Evolutionary conservation across 2,329 filamentous ascomycete species (phyloP).

Genomic region (Trichoderma harzianum): DNA sequence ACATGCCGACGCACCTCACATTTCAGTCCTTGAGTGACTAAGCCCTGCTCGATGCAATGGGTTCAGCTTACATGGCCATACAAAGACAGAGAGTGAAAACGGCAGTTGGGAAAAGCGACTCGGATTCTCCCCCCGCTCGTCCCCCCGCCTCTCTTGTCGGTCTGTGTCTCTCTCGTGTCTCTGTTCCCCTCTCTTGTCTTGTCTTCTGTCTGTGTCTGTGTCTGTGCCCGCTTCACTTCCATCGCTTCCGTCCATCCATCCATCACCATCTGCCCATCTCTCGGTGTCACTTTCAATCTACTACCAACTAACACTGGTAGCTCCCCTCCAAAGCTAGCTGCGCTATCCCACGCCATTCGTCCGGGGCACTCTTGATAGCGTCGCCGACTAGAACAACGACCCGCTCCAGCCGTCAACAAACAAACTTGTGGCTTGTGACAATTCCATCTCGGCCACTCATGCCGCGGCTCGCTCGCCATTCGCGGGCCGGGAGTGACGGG

Average conservation of each 20-base stretch:
- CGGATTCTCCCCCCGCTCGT: neutral
- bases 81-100: neutral
- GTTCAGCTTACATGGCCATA: neutral
- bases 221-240: neutral
- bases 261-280: neutral
- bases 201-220: neutral
- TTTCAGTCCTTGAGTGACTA: neutral
- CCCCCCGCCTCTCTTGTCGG: neutral
- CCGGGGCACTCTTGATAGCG: neutral
- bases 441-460: neutral
- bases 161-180: neutral
- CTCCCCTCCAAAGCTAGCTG: neutral
- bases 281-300: neutral
- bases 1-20: neutral
- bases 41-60: neutral
- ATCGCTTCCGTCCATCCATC: neutral
- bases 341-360: constrained; percentile 6
- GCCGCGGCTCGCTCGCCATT: neutral
- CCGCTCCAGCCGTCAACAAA: neutral
- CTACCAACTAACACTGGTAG: neutral
- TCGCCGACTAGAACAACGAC: neutral
- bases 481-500: constrained; percentile 8
- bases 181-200: neutral
- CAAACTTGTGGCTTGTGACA: neutral
- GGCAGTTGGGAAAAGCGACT: neutral